phyloP scores from a whole-genome alignment of 2,329 filamentous ascomycete genomes.

The Cercospora janseana region DNA sequence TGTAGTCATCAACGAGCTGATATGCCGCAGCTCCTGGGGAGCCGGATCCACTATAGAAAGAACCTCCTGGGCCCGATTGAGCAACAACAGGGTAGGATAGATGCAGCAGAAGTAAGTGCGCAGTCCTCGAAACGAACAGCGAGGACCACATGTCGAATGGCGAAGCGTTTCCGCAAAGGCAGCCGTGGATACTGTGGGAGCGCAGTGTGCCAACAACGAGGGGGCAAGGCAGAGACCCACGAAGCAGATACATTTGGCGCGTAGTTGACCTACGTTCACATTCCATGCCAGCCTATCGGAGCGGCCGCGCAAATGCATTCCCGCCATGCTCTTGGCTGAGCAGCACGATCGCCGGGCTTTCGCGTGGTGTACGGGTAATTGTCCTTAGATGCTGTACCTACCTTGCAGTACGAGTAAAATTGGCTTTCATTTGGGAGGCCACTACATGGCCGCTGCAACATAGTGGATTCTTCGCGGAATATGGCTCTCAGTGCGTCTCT shows the following conservation, averaged over 20 bases:
- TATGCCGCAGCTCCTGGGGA: constrained; percentile 33
- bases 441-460: too few relatives aligned
- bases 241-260: constrained; percentile 26
- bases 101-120: constrained; percentile 21
- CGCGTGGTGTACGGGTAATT: too few relatives aligned
- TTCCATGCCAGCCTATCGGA: constrained; percentile 20
- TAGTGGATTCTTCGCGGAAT: too few relatives aligned
- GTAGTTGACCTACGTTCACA: constrained; percentile 22
- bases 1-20: constrained; percentile 36
- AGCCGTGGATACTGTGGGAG: too few relatives aligned
- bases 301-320: background rate
- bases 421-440: too few relatives aligned
- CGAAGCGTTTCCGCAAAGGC: background rate
- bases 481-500: too few relatives aligned
- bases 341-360: too few relatives aligned
- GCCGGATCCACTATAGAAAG: constrained; percentile 31
- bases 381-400: too few relatives aligned
- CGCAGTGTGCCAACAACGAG: background rate
- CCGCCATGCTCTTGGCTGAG: constrained; percentile 4
- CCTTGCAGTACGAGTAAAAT: too few relatives aligned
- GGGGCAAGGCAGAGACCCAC: constrained; percentile 1
- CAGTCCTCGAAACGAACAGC: constrained; percentile 29
- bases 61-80: constrained; percentile 33
- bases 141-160: constrained; percentile 29
- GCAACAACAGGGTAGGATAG: constrained; percentile 22